Evolutionary conservation across 805 yeast genomes (phyloP).

Genomic region (Yarrowia deformans): DNA sequence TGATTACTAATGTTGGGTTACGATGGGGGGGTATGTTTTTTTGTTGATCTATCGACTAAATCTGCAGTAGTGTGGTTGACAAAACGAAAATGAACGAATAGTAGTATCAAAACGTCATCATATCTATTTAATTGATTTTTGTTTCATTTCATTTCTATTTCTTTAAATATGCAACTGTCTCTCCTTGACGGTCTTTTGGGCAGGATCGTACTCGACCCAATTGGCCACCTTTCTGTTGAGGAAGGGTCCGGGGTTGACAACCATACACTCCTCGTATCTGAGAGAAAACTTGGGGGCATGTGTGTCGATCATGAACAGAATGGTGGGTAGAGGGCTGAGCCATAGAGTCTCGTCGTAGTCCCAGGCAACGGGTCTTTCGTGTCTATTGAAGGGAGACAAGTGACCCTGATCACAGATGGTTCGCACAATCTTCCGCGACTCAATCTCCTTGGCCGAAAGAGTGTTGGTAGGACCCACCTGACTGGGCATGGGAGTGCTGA

Average conservation of each 20-base stretch:
- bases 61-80: no score
- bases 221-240: slow-evolving; percentile 57
- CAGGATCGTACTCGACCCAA: slow-evolving; percentile 77
- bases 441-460: slow-evolving; percentile 47
- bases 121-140: no score
- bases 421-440: slow-evolving; percentile 64
- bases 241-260: slow-evolving; percentile 73
- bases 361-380: slow-evolving; percentile 69
- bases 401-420: slow-evolving; percentile 88
- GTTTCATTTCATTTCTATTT: no score
- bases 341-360: slow-evolving; percentile 73
- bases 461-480: slow-evolving; percentile 30
- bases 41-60: no score
- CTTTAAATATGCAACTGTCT: slow-evolving; percentile 43
- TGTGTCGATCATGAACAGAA: slow-evolving; percentile 69
- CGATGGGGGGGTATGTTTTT: no score
- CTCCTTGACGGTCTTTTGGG: slow-evolving; percentile 57
- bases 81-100: no score
- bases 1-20: background rate
- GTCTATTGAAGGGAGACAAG: slow-evolving; percentile 76
- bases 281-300: slow-evolving; percentile 75
- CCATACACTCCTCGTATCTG: slow-evolving; percentile 82
- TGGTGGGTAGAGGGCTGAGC: slow-evolving; percentile 79
- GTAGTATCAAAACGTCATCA: no score
- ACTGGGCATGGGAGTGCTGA: slow-evolving; percentile 19